These are phyloP conservation scores for Moesziomyces aphidis DNA, from an alignment of 1,284 basidiomycete species.

Conservation along the genomic window DNA sequence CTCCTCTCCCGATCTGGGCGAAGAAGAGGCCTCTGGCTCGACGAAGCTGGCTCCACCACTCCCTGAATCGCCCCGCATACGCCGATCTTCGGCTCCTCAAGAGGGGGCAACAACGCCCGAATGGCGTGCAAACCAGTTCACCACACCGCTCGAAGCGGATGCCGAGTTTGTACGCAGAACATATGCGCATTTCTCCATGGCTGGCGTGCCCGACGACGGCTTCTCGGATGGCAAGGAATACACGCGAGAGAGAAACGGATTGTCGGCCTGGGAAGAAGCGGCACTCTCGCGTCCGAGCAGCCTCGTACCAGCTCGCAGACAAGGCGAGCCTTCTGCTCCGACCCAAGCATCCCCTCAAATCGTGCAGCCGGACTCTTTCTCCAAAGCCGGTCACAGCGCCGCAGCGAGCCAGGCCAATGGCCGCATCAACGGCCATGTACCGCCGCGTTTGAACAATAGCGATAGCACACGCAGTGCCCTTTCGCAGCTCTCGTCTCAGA, in stretches of 20 bases:
- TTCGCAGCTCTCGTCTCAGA: slow-evolving; percentile 1
- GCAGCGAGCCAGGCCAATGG: background rate
- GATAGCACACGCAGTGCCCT: slow-evolving; percentile 6
- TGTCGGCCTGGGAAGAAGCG: slow-evolving; percentile 51
- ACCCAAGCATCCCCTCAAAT: background rate
- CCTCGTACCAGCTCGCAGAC: slow-evolving; percentile 3
- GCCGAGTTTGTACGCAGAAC: slow-evolving; percentile 59
- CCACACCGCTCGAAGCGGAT: slow-evolving; percentile 46
- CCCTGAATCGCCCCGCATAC: slow-evolving; percentile 14
- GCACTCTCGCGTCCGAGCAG: slow-evolving; percentile 26
- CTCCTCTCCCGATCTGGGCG: slow-evolving; percentile 9
- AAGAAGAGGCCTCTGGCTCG: slow-evolving; percentile 1
- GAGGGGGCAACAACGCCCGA: slow-evolving; percentile 18
- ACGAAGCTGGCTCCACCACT: slow-evolving; percentile 16
- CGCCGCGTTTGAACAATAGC: slow-evolving; percentile 6
- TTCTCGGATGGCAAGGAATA: slow-evolving; percentile 61
- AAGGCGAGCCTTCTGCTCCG: background rate
- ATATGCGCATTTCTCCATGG: slow-evolving; percentile 58
- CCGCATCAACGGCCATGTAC: slow-evolving; percentile 6
- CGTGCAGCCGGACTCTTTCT: background rate
- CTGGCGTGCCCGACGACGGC: slow-evolving; percentile 60
- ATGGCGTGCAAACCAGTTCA: slow-evolving; percentile 27
- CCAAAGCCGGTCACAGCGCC: background rate
- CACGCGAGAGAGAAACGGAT: slow-evolving; percentile 52
- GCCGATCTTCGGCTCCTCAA: slow-evolving; percentile 40